Conservation (phyloP, 352 stramenopile genomes). For the Globisporangium canariense region DNA sequence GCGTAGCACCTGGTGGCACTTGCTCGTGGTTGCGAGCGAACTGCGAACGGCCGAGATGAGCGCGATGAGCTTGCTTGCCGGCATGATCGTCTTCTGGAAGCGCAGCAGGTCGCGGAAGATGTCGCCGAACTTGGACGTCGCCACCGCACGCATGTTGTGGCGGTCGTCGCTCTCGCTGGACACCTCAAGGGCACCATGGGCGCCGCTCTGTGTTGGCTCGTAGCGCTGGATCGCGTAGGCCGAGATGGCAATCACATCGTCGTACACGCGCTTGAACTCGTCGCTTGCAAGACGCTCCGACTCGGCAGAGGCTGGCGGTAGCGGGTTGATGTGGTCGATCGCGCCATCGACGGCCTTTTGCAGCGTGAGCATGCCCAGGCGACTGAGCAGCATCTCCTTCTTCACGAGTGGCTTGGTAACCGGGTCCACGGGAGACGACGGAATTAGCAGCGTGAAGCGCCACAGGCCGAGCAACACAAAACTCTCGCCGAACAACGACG, state of each 20-base stretch:
- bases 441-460: slow-evolving; percentile 91
- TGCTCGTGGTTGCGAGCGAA: slow-evolving; percentile 30
- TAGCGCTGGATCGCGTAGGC: slow-evolving; percentile 51
- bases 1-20: slow-evolving; percentile 68
- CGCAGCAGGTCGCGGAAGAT: slow-evolving; percentile 71
- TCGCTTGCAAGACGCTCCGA: slow-evolving; percentile 31
- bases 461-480: slow-evolving; percentile 92
- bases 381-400: slow-evolving; percentile 89
- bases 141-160: slow-evolving; percentile 26
- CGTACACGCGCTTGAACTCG: slow-evolving; percentile 17
- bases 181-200: slow-evolving; percentile 11
- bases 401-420: slow-evolving; percentile 93
- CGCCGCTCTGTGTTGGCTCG: slow-evolving; percentile 18
- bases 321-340: slow-evolving; percentile 52
- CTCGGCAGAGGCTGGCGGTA: slow-evolving; percentile 24
- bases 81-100: slow-evolving; percentile 77
- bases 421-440: slow-evolving; percentile 95
- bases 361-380: slow-evolving; percentile 72
- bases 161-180: slow-evolving; percentile 14
- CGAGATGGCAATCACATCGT: slow-evolving; percentile 19
- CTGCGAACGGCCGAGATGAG: slow-evolving; percentile 39
- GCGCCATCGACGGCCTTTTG: slow-evolving; percentile 55
- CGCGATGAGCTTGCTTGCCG: slow-evolving; percentile 48
- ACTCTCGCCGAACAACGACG: slow-evolving; percentile 47
- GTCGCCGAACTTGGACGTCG: slow-evolving; percentile 55